These are phyloP conservation scores for Rubia yunnanensis DNA, from an alignment of 257 asterid species.

Conservation along the genomic window DNA sequence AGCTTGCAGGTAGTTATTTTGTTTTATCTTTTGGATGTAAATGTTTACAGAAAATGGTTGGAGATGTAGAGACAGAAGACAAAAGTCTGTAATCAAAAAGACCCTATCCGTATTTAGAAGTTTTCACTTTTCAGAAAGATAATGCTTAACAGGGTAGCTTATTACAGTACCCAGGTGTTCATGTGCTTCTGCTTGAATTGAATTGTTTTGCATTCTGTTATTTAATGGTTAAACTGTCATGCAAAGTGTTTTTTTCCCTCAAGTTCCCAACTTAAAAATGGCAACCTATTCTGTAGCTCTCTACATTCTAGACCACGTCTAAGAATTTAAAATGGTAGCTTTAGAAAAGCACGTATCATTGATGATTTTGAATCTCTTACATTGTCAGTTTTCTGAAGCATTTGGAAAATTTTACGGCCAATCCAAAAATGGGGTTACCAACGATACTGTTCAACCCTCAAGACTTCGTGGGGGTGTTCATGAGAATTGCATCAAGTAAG, in stretches of 20 bases:
- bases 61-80: neutral
- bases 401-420: constrained; percentile 89
- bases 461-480: constrained; percentile 48
- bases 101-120: neutral
- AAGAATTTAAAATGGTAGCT: too few relatives aligned
- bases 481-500: constrained; percentile 79
- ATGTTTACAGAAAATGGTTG: neutral
- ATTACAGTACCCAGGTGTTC: neutral
- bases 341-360: neutral
- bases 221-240: neutral
- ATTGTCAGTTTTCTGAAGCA: constrained; percentile 64
- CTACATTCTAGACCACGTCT: neutral
- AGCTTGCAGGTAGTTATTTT: constrained; percentile 62
- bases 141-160: neutral
- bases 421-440: constrained; percentile 50
- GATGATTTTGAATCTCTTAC: constrained; percentile 4
- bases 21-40: constrained; percentile 6
- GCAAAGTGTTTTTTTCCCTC: too few relatives aligned
- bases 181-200: neutral
- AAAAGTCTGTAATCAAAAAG: neutral
- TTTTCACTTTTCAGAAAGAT: neutral
- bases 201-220: neutral
- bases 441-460: constrained; percentile 46
- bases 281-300: neutral
- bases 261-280: neutral